phyloP scores from a whole-genome alignment of 352 stramenopile species.

The Pythium oligandrum region DNA sequence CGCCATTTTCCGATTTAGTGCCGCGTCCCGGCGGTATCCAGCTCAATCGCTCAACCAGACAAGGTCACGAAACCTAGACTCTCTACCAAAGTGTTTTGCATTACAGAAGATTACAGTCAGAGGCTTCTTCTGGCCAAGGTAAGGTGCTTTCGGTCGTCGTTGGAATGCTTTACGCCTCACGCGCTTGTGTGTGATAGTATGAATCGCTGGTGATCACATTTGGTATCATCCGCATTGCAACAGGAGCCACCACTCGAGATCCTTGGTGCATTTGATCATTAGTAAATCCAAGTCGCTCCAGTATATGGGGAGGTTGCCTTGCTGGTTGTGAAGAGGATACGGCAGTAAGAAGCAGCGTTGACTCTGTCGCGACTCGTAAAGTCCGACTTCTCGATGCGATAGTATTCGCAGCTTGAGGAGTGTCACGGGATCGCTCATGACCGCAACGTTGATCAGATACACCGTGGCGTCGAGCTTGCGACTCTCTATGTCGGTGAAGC shows the following conservation, averaged over 20 bases:
- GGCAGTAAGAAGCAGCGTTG: conserved; percentile 5
- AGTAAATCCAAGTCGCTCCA: conserved; percentile 8
- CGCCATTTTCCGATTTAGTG: no score
- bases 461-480: conserved; percentile 9
- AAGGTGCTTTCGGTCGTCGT: no score
- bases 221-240: conserved; percentile 7
- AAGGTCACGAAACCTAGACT: no score
- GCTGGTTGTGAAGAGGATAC: not conserved
- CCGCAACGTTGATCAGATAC: conserved; percentile 16
- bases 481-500: not conserved
- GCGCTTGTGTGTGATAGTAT: no score
- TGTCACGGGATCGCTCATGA: conserved; percentile 17
- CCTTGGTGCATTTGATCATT: conserved; percentile 1
- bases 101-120: no score
- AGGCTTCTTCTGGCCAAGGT: no score
- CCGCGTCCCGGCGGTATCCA: no score
- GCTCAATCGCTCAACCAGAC: no score
- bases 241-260: conserved; percentile 8
- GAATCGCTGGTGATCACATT: no score
- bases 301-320: conserved; percentile 3
- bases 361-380: conserved; percentile 5
- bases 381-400: not conserved
- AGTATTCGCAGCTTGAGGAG: conserved; percentile 2
- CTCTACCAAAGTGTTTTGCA: no score
- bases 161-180: no score